Base-by-base conservation (phyloP, 768 basidiomycete species). In the Boletus pseudopeckii region DNA sequence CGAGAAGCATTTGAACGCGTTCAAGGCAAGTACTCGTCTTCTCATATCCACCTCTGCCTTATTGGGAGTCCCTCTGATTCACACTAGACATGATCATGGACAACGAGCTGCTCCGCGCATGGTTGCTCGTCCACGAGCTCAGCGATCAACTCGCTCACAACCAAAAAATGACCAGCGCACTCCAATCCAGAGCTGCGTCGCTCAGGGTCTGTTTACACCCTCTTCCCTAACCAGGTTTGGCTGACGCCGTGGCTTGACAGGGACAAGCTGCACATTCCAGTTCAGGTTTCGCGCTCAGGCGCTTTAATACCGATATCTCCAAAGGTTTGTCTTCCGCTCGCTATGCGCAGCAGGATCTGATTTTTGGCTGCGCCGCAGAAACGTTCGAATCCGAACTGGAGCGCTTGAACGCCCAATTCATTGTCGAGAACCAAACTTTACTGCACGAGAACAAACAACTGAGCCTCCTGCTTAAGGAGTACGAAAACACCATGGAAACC, bases 381-480 rank as follows among this genome's bases (percentile, higher is more conserved):
- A 72, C 79, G 8, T 97, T 98, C 71, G 86, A 94, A 61, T 92
- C 92, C 3, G 95, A 96, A 68, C 74, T 98, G 4, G 97, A 99
- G 71, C 83, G 91, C 28, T 78, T 80, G 66, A 95, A 93, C 65
- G 91, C 96, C 8, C 86, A 90, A 59, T 82, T 92, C 39, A 83
- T 98, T 43, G 85, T 96, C 53, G 97, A 99, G 71, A 98, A 98
- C 68, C 95, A 97, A 64, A 81, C 85, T 0, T 75, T 99, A 1
- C 75, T 90, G 45, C 88, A 98, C 57, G 97, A 99, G 72, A 98
- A 99, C 76, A 94, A 91, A 69, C 96, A 98, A 66, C 80, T 98
- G 30, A 87, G 86, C 59, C 62, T 83, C 26, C 77, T 99, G 26
- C 76, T 98, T 52, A 95, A 94, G 65, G 97, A 99, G 70, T 96